Percentiles rank a stretch among this genome's conserved stretches.
Evolutionary conservation across 139 green algal genomes (phyloP).

Genomic region (Penium margaritaceum): DNA sequence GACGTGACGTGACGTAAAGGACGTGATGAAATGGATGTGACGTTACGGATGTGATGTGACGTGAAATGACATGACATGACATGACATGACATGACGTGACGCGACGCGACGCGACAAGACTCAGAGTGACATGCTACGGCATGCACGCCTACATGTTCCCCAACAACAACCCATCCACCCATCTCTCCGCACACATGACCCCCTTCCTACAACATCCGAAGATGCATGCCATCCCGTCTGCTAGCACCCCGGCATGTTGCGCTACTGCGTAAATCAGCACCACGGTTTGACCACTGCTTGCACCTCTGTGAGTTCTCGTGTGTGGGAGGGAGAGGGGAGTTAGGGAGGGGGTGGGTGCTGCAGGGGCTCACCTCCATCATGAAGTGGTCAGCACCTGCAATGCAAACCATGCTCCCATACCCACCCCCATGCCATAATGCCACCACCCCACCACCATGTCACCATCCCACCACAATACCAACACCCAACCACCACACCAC

Average conservation of each 20-base stretch:
- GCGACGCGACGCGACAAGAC: neutral
- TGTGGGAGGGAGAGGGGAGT: neutral
- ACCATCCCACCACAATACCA: too few species aligned
- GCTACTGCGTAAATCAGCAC: neutral
- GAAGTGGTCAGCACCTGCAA: conserved; percentile 25
- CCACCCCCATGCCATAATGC: too few species aligned
- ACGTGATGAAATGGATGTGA: neutral
- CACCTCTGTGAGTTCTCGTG: too few species aligned
- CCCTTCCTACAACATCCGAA: neutral
- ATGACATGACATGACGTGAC: conserved; percentile 2
- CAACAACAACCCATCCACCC: neutral
- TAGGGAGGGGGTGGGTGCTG: neutral
- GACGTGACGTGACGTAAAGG: neutral
- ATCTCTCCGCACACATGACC: neutral
- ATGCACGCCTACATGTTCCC: neutral
- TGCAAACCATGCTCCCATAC: too few species aligned
- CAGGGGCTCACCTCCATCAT: conserved; percentile 32
- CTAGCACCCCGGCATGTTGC: neutral
- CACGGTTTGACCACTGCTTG: too few species aligned
- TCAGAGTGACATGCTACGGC: too few species aligned
- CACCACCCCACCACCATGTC: too few species aligned
- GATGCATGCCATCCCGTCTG: neutral
- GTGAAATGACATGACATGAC: neutral
- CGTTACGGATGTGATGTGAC: neutral
- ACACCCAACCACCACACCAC: too few species aligned